Percentiles rank a stretch among this genome's conserved stretches.
phyloP scores from a whole-genome alignment of 352 stramenopile genomes.

The Phytophthora multivora region DNA sequence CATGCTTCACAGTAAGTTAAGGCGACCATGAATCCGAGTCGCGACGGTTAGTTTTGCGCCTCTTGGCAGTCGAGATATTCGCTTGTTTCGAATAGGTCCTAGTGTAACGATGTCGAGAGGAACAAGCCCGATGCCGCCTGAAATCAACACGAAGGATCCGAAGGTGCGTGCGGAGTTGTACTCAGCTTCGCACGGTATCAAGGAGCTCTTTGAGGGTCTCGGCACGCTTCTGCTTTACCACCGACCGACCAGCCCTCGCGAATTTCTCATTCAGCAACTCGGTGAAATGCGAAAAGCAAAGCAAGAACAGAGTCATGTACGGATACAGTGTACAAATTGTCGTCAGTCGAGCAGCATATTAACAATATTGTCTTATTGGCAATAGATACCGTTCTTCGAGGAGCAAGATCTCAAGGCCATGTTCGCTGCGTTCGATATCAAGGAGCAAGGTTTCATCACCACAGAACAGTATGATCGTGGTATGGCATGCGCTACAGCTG shows the following conservation, averaged over 20 bases:
- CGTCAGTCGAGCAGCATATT: neutral
- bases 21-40: neutral
- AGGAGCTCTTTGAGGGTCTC: constrained; percentile 68
- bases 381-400: constrained; percentile 70
- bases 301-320: constrained; percentile 58
- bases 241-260: constrained; percentile 59
- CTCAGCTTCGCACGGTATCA: constrained; percentile 67
- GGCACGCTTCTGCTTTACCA: constrained; percentile 72
- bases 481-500: constrained; percentile 4
- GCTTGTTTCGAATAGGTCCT: neutral
- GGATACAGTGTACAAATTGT: neutral
- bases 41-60: constrained; percentile 20
- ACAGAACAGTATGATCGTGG: constrained; percentile 74
- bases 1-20: neutral
- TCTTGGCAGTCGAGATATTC: constrained; percentile 2
- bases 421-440: constrained; percentile 79
- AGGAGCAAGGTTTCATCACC: constrained; percentile 67
- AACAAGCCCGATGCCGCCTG: constrained; percentile 10
- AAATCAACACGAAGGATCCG: constrained; percentile 62
- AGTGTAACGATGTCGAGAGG: neutral
- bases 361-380: neutral
- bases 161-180: constrained; percentile 70
- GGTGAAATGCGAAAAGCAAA: constrained; percentile 60
- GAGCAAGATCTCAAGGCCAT: constrained; percentile 75
- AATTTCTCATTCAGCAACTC: constrained; percentile 66